A percentile compares a stretch with the other conserved stretches of the same genome.
These are phyloP conservation scores for Clohesyomyces aquaticus DNA, from an alignment of 495 filamentous ascomycete genomes.

Conservation along the genomic window DNA sequence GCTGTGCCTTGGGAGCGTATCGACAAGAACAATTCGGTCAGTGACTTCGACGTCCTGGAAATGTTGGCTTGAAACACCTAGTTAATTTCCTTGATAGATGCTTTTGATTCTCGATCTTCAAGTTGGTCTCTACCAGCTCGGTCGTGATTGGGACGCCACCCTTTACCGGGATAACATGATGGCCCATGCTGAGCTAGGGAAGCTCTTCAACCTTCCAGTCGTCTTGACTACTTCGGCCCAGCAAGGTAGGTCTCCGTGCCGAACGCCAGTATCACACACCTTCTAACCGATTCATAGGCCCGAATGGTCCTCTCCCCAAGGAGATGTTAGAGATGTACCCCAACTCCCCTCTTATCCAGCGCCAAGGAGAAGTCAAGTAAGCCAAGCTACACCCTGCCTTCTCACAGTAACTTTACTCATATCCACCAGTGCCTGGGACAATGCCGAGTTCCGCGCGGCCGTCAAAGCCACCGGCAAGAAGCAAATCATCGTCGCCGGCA, in stretches of 20 bases:
- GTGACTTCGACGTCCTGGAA: constrained; percentile 18
- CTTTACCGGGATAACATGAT: constrained; percentile 69
- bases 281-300: constrained; percentile 46
- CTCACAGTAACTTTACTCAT: neutral
- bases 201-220: constrained; percentile 69
- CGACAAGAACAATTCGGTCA: constrained; percentile 61
- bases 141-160: constrained; percentile 65
- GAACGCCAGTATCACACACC: no score
- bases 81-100: no score
- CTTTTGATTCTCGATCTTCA: constrained; percentile 75
- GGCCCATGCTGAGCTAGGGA: constrained; percentile 68
- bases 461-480: constrained; percentile 66
- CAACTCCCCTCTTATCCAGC: constrained; percentile 65
- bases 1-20: constrained; percentile 51
- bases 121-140: constrained; percentile 67
- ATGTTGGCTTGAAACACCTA: no score
- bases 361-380: constrained; percentile 73
- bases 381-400: constrained; percentile 5
- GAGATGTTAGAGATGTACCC: constrained; percentile 73
- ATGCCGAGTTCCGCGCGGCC: constrained; percentile 68
- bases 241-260: constrained; percentile 11
- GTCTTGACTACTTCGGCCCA: constrained; percentile 72
- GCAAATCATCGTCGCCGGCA: constrained; percentile 74
- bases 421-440: constrained; percentile 67
- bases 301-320: constrained; percentile 71